Percentiles rank a stretch among this genome's conserved stretches.
Conservation (phyloP, 1,284 basidiomycete genomes). For the Leucoagaricus sp. region DNA sequence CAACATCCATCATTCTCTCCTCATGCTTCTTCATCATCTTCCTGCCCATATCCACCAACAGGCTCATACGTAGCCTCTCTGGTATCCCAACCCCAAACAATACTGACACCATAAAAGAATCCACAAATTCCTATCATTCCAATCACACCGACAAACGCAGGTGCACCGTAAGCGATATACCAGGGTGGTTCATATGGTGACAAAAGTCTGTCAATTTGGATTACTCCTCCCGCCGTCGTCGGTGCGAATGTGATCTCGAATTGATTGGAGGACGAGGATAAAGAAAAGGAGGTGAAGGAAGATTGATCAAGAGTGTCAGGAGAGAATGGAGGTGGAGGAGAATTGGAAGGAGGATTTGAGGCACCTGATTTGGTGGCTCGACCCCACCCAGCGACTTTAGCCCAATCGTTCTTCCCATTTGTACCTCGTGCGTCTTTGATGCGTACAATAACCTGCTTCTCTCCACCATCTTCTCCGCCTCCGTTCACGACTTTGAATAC, state of each 20-base stretch:
- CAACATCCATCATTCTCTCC: neutral
- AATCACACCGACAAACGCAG: constrained; percentile 54
- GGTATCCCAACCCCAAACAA: constrained; percentile 68
- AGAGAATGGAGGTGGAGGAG: neutral
- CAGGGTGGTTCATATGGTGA: constrained; percentile 85
- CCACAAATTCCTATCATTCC: constrained; percentile 60
- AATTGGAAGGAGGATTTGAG: neutral
- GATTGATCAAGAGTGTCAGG: neutral
- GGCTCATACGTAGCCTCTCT: constrained; percentile 86
- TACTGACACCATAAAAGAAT: constrained; percentile 73
- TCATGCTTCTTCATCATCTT: constrained; percentile 47
- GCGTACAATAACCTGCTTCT: constrained; percentile 70
- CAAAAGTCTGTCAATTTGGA: constrained; percentile 84
- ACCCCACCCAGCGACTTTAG: constrained; percentile 79
- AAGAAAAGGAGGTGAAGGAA: neutral
- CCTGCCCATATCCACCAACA: constrained; percentile 71
- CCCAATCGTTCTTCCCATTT: constrained; percentile 71
- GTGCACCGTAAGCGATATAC: constrained; percentile 73
- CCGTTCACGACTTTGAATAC: constrained; percentile 49
- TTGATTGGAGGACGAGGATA: neutral
- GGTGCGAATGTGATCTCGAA: constrained; percentile 25
- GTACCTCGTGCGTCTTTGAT: constrained; percentile 87
- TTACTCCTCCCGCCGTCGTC: constrained; percentile 78
- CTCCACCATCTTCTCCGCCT: constrained; percentile 41
- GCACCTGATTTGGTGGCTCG: constrained; percentile 59